These are phyloP conservation scores for Metroxylon sagu DNA, from an alignment of 176 grass and related monocot genomes.

Conservation along the genomic window DNA sequence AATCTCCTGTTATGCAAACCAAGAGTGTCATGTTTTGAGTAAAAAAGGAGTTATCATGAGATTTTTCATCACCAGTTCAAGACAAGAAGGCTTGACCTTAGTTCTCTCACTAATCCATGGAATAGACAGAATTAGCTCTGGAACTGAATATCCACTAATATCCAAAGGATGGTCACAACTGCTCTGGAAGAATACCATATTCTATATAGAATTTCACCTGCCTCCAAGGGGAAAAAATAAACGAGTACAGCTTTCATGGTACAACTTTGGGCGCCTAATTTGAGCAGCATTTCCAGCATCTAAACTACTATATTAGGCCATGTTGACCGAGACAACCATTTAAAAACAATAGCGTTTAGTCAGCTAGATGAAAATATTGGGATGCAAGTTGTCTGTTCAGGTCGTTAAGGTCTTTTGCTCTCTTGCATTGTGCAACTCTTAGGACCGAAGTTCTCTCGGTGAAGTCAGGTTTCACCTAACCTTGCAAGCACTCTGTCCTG, in stretches of 20 bases:
- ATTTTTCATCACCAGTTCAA: constrained; percentile 34
- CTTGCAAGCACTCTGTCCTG: constrained; percentile 26
- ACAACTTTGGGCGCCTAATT: constrained; percentile 22
- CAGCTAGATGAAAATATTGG: not conserved
- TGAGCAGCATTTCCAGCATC: too few species aligned
- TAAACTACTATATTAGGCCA: too few species aligned
- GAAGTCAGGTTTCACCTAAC: constrained; percentile 22
- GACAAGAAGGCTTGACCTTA: constrained; percentile 29
- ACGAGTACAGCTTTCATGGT: constrained; percentile 4
- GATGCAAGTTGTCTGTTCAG: constrained; percentile 19
- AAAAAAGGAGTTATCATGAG: constrained; percentile 3
- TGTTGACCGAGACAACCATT: not conserved
- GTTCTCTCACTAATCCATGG: constrained; percentile 27
- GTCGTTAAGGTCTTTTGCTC: constrained; percentile 3
- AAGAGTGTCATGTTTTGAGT: constrained; percentile 10
- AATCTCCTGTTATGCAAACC: not conserved
- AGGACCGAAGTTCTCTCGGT: constrained; percentile 12
- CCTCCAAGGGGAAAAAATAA: constrained; percentile 5
- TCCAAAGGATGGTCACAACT: constrained; percentile 33
- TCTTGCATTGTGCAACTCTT: constrained; percentile 17
- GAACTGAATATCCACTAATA: not conserved
- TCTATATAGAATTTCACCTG: constrained; percentile 19
- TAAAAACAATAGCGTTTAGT: not conserved
- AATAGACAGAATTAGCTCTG: constrained; percentile 64
- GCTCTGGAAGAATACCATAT: constrained; percentile 16